Base-by-base conservation (phyloP, 1,284 basidiomycete genomes). In the Ustanciosporium gigantosporum region DNA sequence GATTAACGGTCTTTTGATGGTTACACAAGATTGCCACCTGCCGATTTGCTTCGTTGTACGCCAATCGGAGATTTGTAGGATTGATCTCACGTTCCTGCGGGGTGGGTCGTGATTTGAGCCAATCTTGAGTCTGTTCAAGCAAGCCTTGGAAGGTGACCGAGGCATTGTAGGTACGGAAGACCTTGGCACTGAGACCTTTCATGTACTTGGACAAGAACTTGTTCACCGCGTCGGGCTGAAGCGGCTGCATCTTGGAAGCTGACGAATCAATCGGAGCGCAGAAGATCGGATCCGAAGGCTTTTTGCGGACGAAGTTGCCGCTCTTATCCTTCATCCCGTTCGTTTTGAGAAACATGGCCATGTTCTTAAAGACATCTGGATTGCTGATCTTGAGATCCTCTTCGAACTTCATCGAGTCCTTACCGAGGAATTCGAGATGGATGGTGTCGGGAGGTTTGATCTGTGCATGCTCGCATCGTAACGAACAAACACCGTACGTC, bases 261-360 rank as follows among this genome's bases (percentile, higher is more conserved):
- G 58, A 52, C 4, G 67, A 58, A 9, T 57, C 58, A 40, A 67
- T 50, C 19, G 69, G 66, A 1, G 69, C 69, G 19, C 66, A 95
- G 73, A 99, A 98, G 46, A 98, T 79, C 59, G 88, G 86, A 76
- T 98, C 94, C 14, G 86, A 86, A 51, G 90, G 88, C 43, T 84
- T 83, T 82, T 97, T 97, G 69, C 88, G 88, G 21, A 90, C 85
- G 74, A 91, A 91, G 78, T 86, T 86, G 36, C 74, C 74, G 11
- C 56, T 46, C 21, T 45, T 41, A 41, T 74, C 70, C 50, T 74
- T 68, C 36, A 58, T 65, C 16, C 66, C 71, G 41, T 67, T 66
- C 19, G 71, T 69, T 45, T 68, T 66, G 39, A 67, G 53, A 46
- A 77, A 77, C 67, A 70, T 68, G 41, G 67, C 61, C 15, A 77